Evolutionary conservation across 495 filamentous ascomycete genomes (phyloP).

Genomic region (Penicillium argentinense): DNA sequence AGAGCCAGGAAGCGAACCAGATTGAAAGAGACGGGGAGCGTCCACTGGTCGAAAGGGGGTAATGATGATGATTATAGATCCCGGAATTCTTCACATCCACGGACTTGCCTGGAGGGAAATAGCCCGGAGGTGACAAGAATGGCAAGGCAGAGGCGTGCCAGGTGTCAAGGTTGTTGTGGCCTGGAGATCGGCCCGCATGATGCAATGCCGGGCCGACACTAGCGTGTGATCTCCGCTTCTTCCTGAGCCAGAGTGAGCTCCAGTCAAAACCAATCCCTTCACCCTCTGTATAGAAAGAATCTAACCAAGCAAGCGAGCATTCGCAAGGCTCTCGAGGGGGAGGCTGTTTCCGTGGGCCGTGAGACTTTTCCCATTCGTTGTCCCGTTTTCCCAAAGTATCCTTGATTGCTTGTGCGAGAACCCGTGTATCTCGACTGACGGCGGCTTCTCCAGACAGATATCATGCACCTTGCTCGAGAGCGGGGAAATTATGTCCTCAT

Average conservation of each 20-base stretch:
- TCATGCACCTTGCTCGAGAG: slow-evolving; percentile 7
- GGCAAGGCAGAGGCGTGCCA: not conserved
- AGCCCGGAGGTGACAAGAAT: not conserved
- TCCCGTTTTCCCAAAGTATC: slow-evolving; percentile 4
- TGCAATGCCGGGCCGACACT: not conserved
- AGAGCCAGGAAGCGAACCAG: slow-evolving; percentile 21
- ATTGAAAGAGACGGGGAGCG: slow-evolving; percentile 1
- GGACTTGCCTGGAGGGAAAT: no score
- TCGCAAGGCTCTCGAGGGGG: not conserved
- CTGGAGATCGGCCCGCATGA: slow-evolving; percentile 1
- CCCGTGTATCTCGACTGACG: slow-evolving; percentile 8
- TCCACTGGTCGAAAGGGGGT: not conserved
- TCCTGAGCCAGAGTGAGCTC: slow-evolving; percentile 3
- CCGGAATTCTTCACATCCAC: no score
- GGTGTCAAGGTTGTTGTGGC: not conserved
- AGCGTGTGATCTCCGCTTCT: not conserved
- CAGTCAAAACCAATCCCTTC: slow-evolving; percentile 1
- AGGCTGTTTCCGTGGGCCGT: no score
- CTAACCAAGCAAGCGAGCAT: slow-evolving; percentile 3
- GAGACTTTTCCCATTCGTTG: not conserved
- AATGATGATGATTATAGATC: not conserved
- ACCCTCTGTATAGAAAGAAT: slow-evolving; percentile 1
- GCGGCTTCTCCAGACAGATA: slow-evolving; percentile 15
- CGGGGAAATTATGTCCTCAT: not conserved
- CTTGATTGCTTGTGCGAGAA: slow-evolving; percentile 6